Evolutionary conservation across 2,329 filamentous ascomycete species (phyloP).

Genomic region (Myriosclerotinia curreyana): DNA sequence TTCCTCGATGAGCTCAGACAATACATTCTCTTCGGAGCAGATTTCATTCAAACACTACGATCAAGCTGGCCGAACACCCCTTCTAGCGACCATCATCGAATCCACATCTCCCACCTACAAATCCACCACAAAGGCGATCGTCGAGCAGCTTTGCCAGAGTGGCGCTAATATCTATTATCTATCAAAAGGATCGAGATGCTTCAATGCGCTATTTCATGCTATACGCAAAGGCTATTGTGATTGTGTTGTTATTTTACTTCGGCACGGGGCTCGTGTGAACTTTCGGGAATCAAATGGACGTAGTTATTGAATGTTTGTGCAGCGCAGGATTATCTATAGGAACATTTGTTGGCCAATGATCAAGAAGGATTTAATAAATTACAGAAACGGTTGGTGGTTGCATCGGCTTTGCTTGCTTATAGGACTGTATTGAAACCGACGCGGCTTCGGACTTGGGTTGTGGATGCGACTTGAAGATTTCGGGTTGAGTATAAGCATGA

Average conservation of each 20-base stretch:
- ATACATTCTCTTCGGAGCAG: constrained; percentile 9
- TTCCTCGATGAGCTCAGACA: constrained; percentile 13
- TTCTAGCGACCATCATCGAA: constrained; percentile 15
- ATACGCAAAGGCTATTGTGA: constrained; percentile 18
- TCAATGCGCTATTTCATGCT: constrained; percentile 15
- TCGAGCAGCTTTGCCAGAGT: constrained; percentile 3
- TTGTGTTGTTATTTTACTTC: constrained; percentile 17
- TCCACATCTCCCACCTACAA: constrained; percentile 1
- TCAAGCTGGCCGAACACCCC: constrained; percentile 13
- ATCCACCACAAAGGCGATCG: constrained; percentile 3
- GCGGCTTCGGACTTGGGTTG: background rate
- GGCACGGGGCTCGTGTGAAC: constrained; percentile 18
- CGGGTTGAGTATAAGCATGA: background rate
- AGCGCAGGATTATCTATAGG: constrained; percentile 9
- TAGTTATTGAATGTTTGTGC: constrained; percentile 13
- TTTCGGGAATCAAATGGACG: background rate
- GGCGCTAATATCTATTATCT: constrained; percentile 13
- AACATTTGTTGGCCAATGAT: constrained; percentile 6
- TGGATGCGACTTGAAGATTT: constrained; percentile 5
- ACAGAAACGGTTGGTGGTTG: constrained; percentile 5
- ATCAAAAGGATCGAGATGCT: constrained; percentile 15
- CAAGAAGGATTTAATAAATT: constrained; percentile 10
- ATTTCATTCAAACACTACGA: constrained; percentile 20
- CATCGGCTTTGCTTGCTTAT: constrained; percentile 6
- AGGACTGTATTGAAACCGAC: constrained; percentile 5